Conservation (phyloP, 2,329 filamentous ascomycete genomes). For the Phaeosphaeriaceae sp. region DNA sequence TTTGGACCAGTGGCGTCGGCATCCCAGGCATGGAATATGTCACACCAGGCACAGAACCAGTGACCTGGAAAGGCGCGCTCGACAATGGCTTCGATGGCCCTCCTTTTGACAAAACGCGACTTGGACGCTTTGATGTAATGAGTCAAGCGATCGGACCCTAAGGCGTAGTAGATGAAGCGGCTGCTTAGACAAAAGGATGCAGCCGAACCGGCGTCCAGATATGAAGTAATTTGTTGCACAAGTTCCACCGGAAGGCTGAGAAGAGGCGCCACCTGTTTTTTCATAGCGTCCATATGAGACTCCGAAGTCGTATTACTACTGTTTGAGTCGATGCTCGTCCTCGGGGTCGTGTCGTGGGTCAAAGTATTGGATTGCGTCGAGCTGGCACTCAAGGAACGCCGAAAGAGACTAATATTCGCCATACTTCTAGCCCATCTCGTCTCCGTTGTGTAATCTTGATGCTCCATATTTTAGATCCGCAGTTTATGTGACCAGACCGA, state of each 20-base stretch:
- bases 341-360: conserved; percentile 11
- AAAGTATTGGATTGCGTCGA: conserved; percentile 14
- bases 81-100: conserved; percentile 32
- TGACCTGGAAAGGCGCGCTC: conserved; percentile 41
- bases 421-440: conserved; percentile 7
- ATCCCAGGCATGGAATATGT: conserved; percentile 35
- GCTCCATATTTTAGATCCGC: no score
- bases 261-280: conserved; percentile 18
- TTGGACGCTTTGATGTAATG: conserved; percentile 18
- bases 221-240: conserved; percentile 35
- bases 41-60: conserved; percentile 46
- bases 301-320: conserved; percentile 6
- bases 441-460: neutral
- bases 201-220: conserved; percentile 28
- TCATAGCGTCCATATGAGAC: conserved; percentile 9
- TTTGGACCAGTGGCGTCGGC: conserved; percentile 16
- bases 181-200: conserved; percentile 36
- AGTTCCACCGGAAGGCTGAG: conserved; percentile 38
- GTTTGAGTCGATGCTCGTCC: conserved; percentile 22
- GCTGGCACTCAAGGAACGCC: conserved; percentile 18
- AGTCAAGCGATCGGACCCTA: conserved; percentile 30
- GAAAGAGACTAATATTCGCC: conserved; percentile 13
- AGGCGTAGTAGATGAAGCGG: conserved; percentile 36
- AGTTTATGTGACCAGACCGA: neutral
- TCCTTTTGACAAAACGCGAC: conserved; percentile 28